Evolutionary conservation across 2,329 filamentous ascomycete species (phyloP).

Genomic region (Neopestalotiopsis sp.): DNA sequence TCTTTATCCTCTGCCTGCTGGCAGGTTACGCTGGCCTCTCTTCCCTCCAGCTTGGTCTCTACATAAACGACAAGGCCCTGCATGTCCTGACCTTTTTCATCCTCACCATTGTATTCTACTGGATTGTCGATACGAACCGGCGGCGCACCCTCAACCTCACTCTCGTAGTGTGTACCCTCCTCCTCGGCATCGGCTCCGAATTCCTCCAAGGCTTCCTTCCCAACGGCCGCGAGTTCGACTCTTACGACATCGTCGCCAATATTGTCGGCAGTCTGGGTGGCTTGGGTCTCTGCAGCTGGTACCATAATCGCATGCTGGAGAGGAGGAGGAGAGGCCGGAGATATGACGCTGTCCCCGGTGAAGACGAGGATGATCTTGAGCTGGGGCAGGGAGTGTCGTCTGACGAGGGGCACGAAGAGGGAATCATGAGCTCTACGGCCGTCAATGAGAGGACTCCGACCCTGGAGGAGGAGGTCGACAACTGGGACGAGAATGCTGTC

Average conservation of each 20-base stretch:
- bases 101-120: constrained; percentile 90
- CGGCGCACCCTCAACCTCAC: constrained; percentile 86
- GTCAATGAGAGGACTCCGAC: constrained; percentile 39
- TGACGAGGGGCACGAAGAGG: constrained; percentile 64
- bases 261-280: constrained; percentile 76
- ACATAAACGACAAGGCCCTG: constrained; percentile 87
- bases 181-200: constrained; percentile 75
- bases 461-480: constrained; percentile 84
- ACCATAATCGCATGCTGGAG: constrained; percentile 95
- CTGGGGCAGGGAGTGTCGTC: constrained; percentile 60
- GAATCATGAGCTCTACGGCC: constrained; percentile 50
- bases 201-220: constrained; percentile 77
- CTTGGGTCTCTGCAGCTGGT: constrained; percentile 81
- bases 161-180: constrained; percentile 76
- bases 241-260: constrained; percentile 88
- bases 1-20: constrained; percentile 72
- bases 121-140: constrained; percentile 90
- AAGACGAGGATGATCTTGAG: constrained; percentile 72
- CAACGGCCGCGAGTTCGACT: constrained; percentile 74
- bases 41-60: constrained; percentile 55
- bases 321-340: constrained; percentile 75
- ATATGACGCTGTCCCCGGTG: constrained; percentile 72
- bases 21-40: constrained; percentile 83
- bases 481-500: constrained; percentile 86
- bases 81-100: constrained; percentile 90